Percentiles rank a stretch among this genome's conserved stretches.
Conservation (phyloP, 257 asterid species). For the Solanum tarijense region DNA sequence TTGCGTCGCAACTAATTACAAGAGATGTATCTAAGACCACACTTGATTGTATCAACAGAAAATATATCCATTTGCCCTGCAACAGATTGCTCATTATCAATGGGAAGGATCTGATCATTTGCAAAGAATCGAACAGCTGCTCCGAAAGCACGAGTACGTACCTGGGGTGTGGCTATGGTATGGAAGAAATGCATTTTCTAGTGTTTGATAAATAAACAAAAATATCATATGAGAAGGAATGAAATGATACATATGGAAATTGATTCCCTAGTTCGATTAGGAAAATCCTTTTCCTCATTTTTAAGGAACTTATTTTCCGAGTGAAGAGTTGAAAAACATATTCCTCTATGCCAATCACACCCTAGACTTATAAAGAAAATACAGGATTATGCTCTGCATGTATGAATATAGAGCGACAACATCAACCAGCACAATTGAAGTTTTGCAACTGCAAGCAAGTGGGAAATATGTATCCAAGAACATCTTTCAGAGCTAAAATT, state of each 20-base stretch:
- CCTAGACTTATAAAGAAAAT: not conserved
- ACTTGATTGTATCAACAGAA: not conserved
- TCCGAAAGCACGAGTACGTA: no score
- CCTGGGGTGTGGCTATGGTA: not conserved
- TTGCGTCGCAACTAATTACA: not conserved
- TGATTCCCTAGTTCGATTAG: not conserved
- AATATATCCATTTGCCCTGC: not conserved
- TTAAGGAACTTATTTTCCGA: not conserved
- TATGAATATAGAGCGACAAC: not conserved
- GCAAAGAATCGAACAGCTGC: not conserved
- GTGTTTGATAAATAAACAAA: no score
- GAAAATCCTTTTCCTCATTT: not conserved
- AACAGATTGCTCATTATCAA: not conserved
- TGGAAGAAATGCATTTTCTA: no score
- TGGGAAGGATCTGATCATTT: not conserved
- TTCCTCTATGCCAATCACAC: not conserved
- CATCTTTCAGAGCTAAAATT: not conserved
- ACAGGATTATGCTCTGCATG: not conserved
- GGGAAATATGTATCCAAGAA: not conserved
- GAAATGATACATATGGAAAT: no score
- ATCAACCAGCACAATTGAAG: not conserved
- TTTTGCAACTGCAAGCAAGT: not conserved
- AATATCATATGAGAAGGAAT: not conserved
- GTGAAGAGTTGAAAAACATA: not conserved
- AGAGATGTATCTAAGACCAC: not conserved